Base-by-base conservation (phyloP, 169 alveolate species). In the Plasmodium coatneyi region DNA sequence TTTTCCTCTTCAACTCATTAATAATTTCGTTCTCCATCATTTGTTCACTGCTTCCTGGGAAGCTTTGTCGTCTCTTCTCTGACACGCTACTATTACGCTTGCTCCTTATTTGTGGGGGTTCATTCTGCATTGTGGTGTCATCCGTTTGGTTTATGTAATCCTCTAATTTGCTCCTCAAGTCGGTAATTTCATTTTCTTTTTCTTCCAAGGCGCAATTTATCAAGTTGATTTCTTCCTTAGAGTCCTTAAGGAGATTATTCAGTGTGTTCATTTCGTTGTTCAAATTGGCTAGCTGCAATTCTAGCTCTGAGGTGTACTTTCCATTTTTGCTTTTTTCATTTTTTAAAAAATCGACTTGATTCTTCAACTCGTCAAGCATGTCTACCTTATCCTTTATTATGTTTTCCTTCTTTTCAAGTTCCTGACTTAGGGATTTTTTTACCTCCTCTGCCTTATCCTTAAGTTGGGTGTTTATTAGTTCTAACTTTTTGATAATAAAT, bases 201-300 rank as follows among this genome's bases (percentile, higher is more conserved):
- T 87, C 89, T 19, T 78, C 89, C 49, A 87, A 54, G 2, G 49
- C 10, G 10, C 25, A 39, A 16, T 70, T 78, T 22, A 87, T 39
- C 22, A 87, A 22, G 1, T 36, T 79, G 12, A 79, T 87, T 79
- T 87, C 90, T 54, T 87, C 93, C 34, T 87, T 79, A 16, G 93
- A 78, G 49, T 87, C 93, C 3, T 87, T 41, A 25, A 87, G 71
- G 12, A 87, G 32, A 56, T 78, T 46, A 4, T 87, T 79, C 70
- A 87, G 71, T 30, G 89, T 87, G 34, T 78, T 80, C 19, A 87
- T 79, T 87, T 87, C 93, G 71, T 87, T 87, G 82, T 87, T 76
- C 72, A 43, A 36, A 54, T 87, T 87, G 12, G 74, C 81, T 56
- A 87, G 25, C 71, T 87, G 82, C 32, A 87, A 43, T 78, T 87